phyloP scores from a whole-genome alignment of 1,139 yeast species.

The Insectozyma bohioensis region DNA sequence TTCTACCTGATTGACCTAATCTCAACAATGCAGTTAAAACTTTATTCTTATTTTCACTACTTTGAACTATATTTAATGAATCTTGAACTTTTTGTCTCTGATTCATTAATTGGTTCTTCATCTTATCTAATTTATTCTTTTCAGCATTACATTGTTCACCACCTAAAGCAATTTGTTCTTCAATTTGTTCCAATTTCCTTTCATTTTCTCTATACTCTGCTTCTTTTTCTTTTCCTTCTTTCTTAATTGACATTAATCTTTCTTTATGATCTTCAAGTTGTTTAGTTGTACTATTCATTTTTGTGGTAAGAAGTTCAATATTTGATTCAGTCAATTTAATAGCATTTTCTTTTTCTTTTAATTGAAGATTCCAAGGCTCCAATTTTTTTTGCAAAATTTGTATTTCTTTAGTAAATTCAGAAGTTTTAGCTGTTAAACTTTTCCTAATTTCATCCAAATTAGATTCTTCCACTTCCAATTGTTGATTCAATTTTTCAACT shows the following conservation, averaged over 20 bases:
- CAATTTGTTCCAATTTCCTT: constrained; percentile 47
- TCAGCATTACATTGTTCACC: constrained; percentile 56
- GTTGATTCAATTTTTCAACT: constrained; percentile 41
- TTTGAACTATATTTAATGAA: constrained; percentile 57
- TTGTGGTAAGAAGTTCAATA: constrained; percentile 56
- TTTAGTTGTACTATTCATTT: constrained; percentile 41
- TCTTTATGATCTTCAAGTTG: constrained; percentile 50
- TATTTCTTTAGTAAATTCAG: constrained; percentile 60
- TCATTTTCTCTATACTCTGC: constrained; percentile 40
- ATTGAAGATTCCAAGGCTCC: constrained; percentile 81
- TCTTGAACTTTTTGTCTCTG: constrained; percentile 66
- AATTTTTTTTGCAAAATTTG: constrained; percentile 62
- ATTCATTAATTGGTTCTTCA: constrained; percentile 53
- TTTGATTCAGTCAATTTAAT: constrained; percentile 66
- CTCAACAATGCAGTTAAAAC: constrained; percentile 71
- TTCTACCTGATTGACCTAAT: constrained; percentile 77
- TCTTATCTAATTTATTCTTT: constrained; percentile 43
- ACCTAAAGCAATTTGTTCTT: constrained; percentile 58
- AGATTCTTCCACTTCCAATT: constrained; percentile 53
- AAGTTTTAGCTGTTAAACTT: constrained; percentile 72
- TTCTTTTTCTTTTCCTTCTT: constrained; percentile 56
- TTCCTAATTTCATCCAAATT: constrained; percentile 62
- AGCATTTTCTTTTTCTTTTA: constrained; percentile 65
- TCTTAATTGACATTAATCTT: constrained; percentile 47
- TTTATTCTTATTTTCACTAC: constrained; percentile 64